These are phyloP conservation scores for Rosellinia necatrix DNA, from an alignment of 2,329 filamentous ascomycete genomes.

Conservation along the genomic window DNA sequence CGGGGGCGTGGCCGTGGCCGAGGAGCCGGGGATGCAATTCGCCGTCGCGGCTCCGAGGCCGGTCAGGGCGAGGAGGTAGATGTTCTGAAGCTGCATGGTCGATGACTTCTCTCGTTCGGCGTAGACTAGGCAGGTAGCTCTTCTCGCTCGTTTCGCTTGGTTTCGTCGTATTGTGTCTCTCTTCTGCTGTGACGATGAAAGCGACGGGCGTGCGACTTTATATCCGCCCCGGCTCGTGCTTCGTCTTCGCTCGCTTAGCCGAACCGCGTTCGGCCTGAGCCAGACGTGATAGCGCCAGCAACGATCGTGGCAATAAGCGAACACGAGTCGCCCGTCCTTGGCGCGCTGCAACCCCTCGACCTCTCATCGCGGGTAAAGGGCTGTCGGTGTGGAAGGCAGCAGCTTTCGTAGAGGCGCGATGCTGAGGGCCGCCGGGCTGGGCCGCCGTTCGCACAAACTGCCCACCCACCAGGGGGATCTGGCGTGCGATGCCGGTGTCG, in stretches of 20 bases:
- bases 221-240: background rate
- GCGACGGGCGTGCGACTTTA: slow-evolving; percentile 5
- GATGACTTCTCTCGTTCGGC: too few species aligned
- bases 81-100: slow-evolving; percentile 16
- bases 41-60: slow-evolving; percentile 18
- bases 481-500: background rate
- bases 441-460: background rate
- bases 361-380: slow-evolving; percentile 5
- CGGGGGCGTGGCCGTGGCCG: slow-evolving; percentile 1
- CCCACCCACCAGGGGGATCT: background rate
- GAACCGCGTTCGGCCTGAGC: slow-evolving; percentile 1
- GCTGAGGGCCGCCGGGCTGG: slow-evolving; percentile 24
- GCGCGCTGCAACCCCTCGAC: slow-evolving; percentile 15
- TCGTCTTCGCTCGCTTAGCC: slow-evolving; percentile 19
- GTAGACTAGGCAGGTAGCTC: too few species aligned
- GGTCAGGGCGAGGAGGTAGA: slow-evolving; percentile 16
- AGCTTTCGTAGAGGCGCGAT: background rate
- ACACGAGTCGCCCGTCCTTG: slow-evolving; percentile 25
- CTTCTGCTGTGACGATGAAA: background rate
- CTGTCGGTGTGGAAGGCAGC: background rate
- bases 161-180: too few species aligned
- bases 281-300: background rate
- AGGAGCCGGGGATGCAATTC: background rate
- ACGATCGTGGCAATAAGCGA: slow-evolving; percentile 4
- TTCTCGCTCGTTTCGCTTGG: too few species aligned